Base-by-base conservation (phyloP, 2,329 filamentous ascomycete species). In the Escovopsis sp. region DNA sequence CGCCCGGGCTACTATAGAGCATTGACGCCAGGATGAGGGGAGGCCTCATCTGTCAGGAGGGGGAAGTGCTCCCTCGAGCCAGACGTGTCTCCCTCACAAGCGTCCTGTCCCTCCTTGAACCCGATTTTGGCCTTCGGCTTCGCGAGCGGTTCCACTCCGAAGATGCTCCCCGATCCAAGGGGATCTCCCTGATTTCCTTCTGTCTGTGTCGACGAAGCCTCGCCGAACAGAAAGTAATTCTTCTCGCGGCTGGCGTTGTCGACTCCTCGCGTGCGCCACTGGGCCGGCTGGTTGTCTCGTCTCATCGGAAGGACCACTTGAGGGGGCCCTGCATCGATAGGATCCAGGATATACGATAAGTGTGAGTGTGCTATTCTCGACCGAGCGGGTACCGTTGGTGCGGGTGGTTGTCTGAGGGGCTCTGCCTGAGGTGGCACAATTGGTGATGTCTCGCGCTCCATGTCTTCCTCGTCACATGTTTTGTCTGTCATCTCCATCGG, bases 301-400 rank as follows among this genome's bases (percentile, higher is more conserved):
- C 20, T 20, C 7, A 50, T 37, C 4, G 53, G 45, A 3, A 48
- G 27, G 11, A 49, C 40, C 0, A 53, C 46, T 42, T 55, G 44
- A 39, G 52, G 48, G 34, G 45, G 50, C 10, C 38, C 43, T 0
- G 63, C 57, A 41, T 64, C 54, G 48, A 72, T 70, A 3, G 71
- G 72, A 48, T 79, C 77, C 2, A 87, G 66, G 81, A 87, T 87
- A 79, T 80, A 86, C 1, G 81, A 79, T 57, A 85, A 87, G 4
- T 79, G 81, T 7, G 82, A 85, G 49, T 84, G 80, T 1, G 80
- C 79, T 30, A 86, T 67, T 1, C 71, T 75, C 4, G 80, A 81
- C 16, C 79, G 70, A 15, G 75, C 75, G 0, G 74, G 75, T 13
- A 76, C 69, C 2, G 72, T 61, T 48, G 47, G 59, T 37, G 53